Evolutionary conservation across 371 early-diverging fungal genomes (phyloP).

Genomic region (Mucor circinelloides): DNA sequence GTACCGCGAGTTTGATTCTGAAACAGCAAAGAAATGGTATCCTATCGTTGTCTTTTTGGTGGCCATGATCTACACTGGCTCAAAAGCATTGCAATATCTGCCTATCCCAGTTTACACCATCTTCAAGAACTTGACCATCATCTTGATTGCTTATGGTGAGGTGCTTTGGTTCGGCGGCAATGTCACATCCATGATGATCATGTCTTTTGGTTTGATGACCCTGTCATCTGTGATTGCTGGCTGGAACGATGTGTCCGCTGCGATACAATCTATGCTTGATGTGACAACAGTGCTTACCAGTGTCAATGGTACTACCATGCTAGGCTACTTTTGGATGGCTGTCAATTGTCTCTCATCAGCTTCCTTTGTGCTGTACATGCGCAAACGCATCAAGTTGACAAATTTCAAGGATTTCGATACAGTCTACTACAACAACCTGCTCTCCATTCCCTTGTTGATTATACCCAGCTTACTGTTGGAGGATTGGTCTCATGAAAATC

Average conservation of each 20-base stretch:
- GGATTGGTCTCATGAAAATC: slow-evolving; percentile 64
- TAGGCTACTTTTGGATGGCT: slow-evolving; percentile 88
- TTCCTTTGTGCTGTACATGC: slow-evolving; percentile 88
- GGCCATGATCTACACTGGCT: slow-evolving; percentile 98
- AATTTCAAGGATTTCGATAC: slow-evolving; percentile 95
- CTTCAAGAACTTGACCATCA: slow-evolving; percentile 98
- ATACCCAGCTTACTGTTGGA: slow-evolving; percentile 80
- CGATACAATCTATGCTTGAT: slow-evolving; percentile 40
- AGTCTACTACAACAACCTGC: slow-evolving; percentile 94
- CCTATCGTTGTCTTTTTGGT: slow-evolving; percentile 86
- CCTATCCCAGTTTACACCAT: slow-evolving; percentile 96
- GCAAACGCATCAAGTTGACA: slow-evolving; percentile 81
- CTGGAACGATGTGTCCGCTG: slow-evolving; percentile 69
- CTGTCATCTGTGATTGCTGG: slow-evolving; percentile 94
- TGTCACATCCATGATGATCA: slow-evolving; percentile 78
- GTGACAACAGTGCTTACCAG: slow-evolving; percentile 20
- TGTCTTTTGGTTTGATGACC: slow-evolving; percentile 90
- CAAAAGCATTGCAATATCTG: slow-evolving; percentile 91
- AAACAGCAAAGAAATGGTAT: slow-evolving; percentile 84
- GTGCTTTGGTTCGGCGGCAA: slow-evolving; percentile 77
- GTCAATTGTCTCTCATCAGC: slow-evolving; percentile 93
- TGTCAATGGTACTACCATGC: slow-evolving; percentile 29
- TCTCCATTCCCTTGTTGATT: slow-evolving; percentile 87
- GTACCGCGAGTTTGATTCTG: slow-evolving; percentile 62
- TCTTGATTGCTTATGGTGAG: slow-evolving; percentile 96